A percentile compares a stretch with the other conserved stretches of the same genome.
Evolutionary conservation across 2,329 filamentous ascomycete species (phyloP).

Genomic region (Corinectria fuckeliana): DNA sequence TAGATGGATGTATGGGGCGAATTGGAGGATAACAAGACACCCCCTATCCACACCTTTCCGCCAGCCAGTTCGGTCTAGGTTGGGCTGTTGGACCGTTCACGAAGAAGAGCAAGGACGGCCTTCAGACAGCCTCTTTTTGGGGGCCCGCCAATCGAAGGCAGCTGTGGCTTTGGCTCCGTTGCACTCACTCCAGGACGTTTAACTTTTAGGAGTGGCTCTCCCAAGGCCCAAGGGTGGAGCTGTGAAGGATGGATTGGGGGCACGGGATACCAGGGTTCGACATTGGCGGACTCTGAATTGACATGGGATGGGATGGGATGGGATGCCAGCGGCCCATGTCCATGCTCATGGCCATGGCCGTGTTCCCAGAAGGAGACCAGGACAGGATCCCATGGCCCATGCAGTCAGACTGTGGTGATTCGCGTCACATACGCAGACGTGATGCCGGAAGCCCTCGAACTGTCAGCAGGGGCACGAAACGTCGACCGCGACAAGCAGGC

Average conservation of each 20-base stretch:
- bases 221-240: conserved; percentile 17
- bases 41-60: conserved; percentile 17
- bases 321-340: conserved; percentile 8
- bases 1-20: conserved; percentile 30
- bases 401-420: conserved; percentile 25
- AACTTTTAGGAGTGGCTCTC: conserved; percentile 35
- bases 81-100: conserved; percentile 27
- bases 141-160: conserved; percentile 31
- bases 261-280: conserved; percentile 28
- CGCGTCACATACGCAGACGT: conserved; percentile 13
- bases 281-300: conserved; percentile 23
- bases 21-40: conserved; percentile 32
- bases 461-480: conserved; percentile 24
- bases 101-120: conserved; percentile 29
- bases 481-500: conserved; percentile 8
- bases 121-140: conserved; percentile 36
- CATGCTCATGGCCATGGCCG: conserved; percentile 13
- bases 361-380: conserved; percentile 6
- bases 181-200: conserved; percentile 30
- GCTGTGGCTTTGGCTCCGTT: conserved; percentile 36
- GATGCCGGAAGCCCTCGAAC: conserved; percentile 12
- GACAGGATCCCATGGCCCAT: conserved; percentile 23
- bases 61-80: conserved; percentile 27
- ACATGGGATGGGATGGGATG: too few relatives aligned
- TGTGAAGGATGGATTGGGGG: conserved; percentile 19